Base-by-base conservation (phyloP, 768 basidiomycete species). In the Dioszegia crocea region DNA sequence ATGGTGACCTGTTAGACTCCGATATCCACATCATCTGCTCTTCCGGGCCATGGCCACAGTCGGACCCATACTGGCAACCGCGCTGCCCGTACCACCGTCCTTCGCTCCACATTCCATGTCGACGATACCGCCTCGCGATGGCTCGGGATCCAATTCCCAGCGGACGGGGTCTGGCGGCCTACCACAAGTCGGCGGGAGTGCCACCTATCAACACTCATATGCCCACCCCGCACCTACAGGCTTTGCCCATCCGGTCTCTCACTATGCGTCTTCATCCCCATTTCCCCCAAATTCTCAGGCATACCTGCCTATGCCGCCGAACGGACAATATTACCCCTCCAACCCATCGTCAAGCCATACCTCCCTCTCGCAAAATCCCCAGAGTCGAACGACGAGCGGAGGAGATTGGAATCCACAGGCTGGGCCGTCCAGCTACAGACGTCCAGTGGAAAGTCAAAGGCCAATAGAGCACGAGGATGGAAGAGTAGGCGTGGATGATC, bases 401-500 rank as follows among this genome's bases (percentile, higher is more conserved):
- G 6, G 8, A 33, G 33, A 33, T 6, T 33, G 33, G 33, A 33
- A 14, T 14, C n/a, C n/a, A n/a, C 33, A 33, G 8, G 33, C 33
- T 14, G 33, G 33, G 14, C 33, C 33, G 6, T 33, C 33, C n/a
- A n/a, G n/a, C n/a, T n/a, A n/a, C n/a, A n/a, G 33, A 33, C 6
- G 33, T 14, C 33, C 14, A 33, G 33, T 6, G 33, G 14, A 14
- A 33, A 14, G 33, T 14, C 8, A 33, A 14, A 33, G 33, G 33
- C 33, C 8, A 6, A 46, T 57, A 4, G 64, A 60, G 14, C 31
- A 58, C 9, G 63, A 50, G 21, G 68, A 70, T 50, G 65, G 63
- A 11, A 40, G 69, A 50, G 60, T 66, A 17, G 69, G 69, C 3
- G 62, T 65, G 6, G 66, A 67, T 11, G 64, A 67, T 57, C 69